Evolutionary conservation across 164 flowering plant species (phyloP).

Genomic region (Tinospora cordifolia): DNA sequence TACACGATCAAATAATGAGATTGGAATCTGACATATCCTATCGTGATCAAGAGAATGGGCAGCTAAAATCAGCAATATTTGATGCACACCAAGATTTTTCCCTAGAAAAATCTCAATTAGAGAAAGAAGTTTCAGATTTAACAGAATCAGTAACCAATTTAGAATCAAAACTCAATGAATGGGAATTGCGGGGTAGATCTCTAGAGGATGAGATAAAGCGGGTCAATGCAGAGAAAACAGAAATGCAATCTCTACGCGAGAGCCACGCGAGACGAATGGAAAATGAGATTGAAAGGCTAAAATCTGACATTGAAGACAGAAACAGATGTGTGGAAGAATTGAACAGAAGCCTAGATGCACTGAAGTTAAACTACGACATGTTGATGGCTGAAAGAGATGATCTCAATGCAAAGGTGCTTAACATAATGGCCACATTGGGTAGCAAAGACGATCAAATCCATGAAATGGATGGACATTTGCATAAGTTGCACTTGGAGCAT

Average conservation of each 20-base stretch:
- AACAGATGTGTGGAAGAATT: conserved; percentile 22
- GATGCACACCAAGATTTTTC: conserved; percentile 38
- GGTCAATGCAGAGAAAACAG: conserved; percentile 26
- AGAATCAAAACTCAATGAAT: conserved; percentile 38
- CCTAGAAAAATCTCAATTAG: background rate
- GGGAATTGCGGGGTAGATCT: conserved; percentile 28
- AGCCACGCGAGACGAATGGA: conserved; percentile 19
- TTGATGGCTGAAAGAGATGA: conserved; percentile 43
- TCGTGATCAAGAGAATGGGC: conserved; percentile 47
- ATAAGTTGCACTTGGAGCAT: conserved; percentile 35
- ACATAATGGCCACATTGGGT: conserved; percentile 29
- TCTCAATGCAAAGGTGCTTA: conserved; percentile 26
- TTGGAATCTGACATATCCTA: conserved; percentile 26
- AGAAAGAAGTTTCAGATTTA: background rate
- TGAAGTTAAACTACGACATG: conserved; percentile 28
- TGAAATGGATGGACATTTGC: conserved; percentile 42
- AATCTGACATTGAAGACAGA: conserved; percentile 24
- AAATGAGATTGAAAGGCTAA: conserved; percentile 24
- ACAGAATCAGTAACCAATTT: conserved; percentile 7
- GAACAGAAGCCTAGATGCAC: conserved; percentile 29
- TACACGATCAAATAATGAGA: conserved; percentile 20
- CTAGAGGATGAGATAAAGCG: conserved; percentile 37
- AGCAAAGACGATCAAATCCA: conserved; percentile 31
- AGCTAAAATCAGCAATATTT: conserved; percentile 36
- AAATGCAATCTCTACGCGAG: conserved; percentile 18